Evolutionary conservation across 257 asterid species (phyloP), one percentile per base, ranked within the genome.

Genomic region (Solanum piurae): DNA sequence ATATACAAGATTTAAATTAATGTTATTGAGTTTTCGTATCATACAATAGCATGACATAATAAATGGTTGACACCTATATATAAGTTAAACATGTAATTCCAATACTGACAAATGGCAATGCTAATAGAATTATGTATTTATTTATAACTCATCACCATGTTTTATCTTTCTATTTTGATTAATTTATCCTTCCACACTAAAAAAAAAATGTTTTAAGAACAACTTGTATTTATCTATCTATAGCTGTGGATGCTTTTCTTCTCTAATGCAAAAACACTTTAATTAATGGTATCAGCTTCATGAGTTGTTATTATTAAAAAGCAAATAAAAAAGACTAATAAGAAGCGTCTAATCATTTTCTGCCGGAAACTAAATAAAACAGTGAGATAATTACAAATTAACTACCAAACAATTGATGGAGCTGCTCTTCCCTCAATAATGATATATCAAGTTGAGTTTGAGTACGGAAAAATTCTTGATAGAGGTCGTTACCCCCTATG

Each of bases 401-500:
- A 20, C 66, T 20, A 58, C 1, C 4, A 20, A 58, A 18, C 10
- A 7, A 25, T 58, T 20, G 66, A 20, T 58, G 16, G 10, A 58
- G 66, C 1, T 58, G 66, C 11, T 58, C 66, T 7, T 0, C 0
- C 4, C 62, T 58, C 4, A 7, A 1, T 20, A 58, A 58, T 18
- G 11, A 58, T 58, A 20, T 0, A 7, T 20, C 11, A 1, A 58
- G 66, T 58, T 58, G n/a, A 18, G 66, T 20, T 0, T 52, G 60
- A 0, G 6, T 16, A 52, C 1, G 23, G 1, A 49, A 49, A 49
- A 14, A 14, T 5, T 7, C 2, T 49, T 52, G 4, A 16, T 2
- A 16, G 4, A 1, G 1, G 9, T 0, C 23, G 4, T 2, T 52
- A 16, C 8, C 0, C 7, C 9, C 16, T 49, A 14, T 49, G 4